Evolutionary conservation across 2,329 filamentous ascomycete species (phyloP).

Genomic region (Hypocrella siamensis): DNA sequence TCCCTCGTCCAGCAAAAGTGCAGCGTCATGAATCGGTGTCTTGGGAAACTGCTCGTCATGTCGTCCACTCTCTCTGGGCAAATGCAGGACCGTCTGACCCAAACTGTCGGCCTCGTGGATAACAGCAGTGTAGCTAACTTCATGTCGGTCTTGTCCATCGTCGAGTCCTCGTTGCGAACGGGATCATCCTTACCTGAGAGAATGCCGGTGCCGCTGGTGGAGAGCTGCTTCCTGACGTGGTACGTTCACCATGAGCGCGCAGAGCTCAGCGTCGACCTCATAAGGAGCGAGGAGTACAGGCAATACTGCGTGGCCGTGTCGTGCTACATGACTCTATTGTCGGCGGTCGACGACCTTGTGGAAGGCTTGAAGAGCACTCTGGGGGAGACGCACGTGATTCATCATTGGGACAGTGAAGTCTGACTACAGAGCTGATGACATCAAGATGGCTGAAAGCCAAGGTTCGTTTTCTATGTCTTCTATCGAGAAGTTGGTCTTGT

Average conservation of each 20-base stretch:
- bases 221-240: slow-evolving; percentile 16
- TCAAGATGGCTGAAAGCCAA: no score
- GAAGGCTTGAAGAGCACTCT: slow-evolving; percentile 24
- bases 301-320: slow-evolving; percentile 29
- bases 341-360: slow-evolving; percentile 26
- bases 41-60: slow-evolving; percentile 14
- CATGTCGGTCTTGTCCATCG: slow-evolving; percentile 31
- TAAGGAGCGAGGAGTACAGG: slow-evolving; percentile 25
- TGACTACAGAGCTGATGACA: neutral
- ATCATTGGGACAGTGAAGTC: slow-evolving; percentile 10
- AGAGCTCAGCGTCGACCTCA: slow-evolving; percentile 15
- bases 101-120: slow-evolving; percentile 22
- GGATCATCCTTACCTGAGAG: slow-evolving; percentile 30
- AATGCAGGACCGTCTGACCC: slow-evolving; percentile 22
- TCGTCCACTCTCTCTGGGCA: slow-evolving; percentile 21
- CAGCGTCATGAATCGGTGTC: slow-evolving; percentile 17
- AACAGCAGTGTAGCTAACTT: slow-evolving; percentile 29
- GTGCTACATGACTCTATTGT: slow-evolving; percentile 26
- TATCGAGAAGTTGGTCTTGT: no score
- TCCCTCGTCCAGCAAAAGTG: slow-evolving; percentile 14
- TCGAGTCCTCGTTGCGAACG: slow-evolving; percentile 30
- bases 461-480: no score
- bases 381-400: slow-evolving; percentile 23
- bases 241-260: slow-evolving; percentile 7
- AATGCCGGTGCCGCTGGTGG: slow-evolving; percentile 28